Percentiles rank a stretch among this genome's conserved stretches.
phyloP scores from a whole-genome alignment of 768 basidiomycete genomes.

The Gloeostereum incarnatum region DNA sequence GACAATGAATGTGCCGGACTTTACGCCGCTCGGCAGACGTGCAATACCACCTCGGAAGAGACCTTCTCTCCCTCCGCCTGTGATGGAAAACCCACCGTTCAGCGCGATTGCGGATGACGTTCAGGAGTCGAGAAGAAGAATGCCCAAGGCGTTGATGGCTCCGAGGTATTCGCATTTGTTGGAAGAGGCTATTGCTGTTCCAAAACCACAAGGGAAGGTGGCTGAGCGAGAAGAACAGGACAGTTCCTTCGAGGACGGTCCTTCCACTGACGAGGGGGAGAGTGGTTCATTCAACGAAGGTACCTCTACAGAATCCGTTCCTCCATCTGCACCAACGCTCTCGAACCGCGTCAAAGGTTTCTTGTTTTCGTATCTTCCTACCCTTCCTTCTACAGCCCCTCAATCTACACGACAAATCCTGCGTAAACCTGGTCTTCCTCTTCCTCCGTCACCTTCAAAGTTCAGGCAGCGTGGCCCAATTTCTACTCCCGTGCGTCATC shows the following conservation, averaged over 20 bases:
- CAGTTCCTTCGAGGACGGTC: neutral
- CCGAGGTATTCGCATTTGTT: neutral
- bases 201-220: neutral
- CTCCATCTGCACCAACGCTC: too few species aligned
- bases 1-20: too few species aligned
- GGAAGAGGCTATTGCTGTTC: neutral
- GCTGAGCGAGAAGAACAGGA: neutral
- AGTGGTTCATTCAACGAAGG: too few species aligned
- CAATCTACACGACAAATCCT: too few species aligned
- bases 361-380: neutral
- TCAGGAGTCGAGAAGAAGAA: too few species aligned
- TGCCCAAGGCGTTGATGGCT: neutral
- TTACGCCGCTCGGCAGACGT: too few species aligned
- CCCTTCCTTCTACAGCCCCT: conserved; percentile 1
- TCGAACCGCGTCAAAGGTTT: neutral
- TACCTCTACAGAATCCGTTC: too few species aligned
- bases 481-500: neutral
- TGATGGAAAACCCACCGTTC: too few species aligned
- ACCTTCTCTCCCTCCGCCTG: conserved; percentile 1
- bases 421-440: neutral
- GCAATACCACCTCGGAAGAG: too few species aligned
- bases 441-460: neutral
- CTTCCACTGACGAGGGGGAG: too few species aligned
- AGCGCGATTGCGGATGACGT: too few species aligned
- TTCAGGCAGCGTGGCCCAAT: neutral